These are phyloP conservation scores for Neonectria neomacrospora DNA, from an alignment of 2,329 filamentous ascomycete genomes.

Conservation along the genomic window DNA sequence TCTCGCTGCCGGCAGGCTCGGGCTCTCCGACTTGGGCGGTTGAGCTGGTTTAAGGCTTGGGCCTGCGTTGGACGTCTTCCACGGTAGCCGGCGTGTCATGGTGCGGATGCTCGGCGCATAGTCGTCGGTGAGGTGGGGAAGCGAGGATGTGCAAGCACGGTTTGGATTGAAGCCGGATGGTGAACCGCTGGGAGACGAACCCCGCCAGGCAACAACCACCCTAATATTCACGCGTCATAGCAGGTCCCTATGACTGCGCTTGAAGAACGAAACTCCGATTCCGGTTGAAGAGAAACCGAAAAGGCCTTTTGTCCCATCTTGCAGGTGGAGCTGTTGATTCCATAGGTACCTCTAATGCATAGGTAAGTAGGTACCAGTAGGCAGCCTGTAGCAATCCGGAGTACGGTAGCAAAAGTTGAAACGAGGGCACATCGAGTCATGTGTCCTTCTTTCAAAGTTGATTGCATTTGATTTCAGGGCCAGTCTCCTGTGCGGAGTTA, in stretches of 20 bases:
- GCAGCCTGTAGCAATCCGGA: not conserved
- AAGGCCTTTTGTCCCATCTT: not conserved
- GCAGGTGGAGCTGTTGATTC: not conserved
- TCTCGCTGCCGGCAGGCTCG: constrained; percentile 8
- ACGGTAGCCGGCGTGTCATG: constrained; percentile 65
- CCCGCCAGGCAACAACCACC: not conserved
- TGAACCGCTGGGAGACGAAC: not conserved
- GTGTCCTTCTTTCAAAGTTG: not conserved
- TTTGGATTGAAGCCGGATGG: not conserved
- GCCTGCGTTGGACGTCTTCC: constrained; percentile 52
- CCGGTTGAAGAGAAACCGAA: not conserved
- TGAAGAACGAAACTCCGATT: not conserved
- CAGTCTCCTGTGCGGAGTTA: too few species aligned
- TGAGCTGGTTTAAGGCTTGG: constrained; percentile 23
- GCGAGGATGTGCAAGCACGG: not conserved
- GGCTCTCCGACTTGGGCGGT: constrained; percentile 22
- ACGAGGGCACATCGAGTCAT: not conserved
- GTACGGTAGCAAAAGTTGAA: not conserved
- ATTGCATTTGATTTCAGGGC: not conserved
- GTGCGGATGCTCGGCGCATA: constrained; percentile 1
- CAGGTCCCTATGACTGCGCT: too few species aligned
- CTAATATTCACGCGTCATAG: not conserved
- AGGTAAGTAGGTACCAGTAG: not conserved
- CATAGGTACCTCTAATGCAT: not conserved
- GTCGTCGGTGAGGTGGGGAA: constrained; percentile 7